Evolutionary conservation across 225 moss, liverwort and hornwort genomes (phyloP), one percentile per base, ranked within the genome.

Genomic region (Bryum argenteum): DNA sequence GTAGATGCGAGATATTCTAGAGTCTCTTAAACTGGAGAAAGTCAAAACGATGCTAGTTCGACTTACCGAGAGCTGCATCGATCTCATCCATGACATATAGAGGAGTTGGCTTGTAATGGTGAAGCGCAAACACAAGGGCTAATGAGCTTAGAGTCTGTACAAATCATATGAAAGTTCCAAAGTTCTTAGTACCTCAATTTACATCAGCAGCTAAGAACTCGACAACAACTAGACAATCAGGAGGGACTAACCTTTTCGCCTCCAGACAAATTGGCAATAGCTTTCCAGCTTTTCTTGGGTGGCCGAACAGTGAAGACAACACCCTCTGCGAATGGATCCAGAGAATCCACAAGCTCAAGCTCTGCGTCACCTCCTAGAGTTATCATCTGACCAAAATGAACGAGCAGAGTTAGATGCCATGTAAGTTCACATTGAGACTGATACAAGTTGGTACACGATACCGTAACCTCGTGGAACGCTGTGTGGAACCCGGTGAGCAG

Each of bases 71-170:
- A 72, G 97, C 97, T 72, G 97, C 97, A 77, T 97, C 97, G 66
- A 97, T 97, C 79, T 97, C 97, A 71, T 97, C 97, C 97, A 97
- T 97, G 54, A 97, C 94, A 80, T 97, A 97, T 17, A 97, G 84
- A 39, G 97, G 97, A 23, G 97, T 97, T 48, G 97, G 97, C 85
- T 97, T 97, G 79, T 97, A 97, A 77, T 97, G 97, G 71, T 97
- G 97, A 58, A 97, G 88, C 17, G 97, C 97, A 75, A 97, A 97
- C 43, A 97, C 97, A 43, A 97, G 85, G n/a, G 97, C 97, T 73
- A 97, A 86, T 57, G 97, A 97, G 83, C 97, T 97, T 60, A 97
- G 71, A 20, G 97, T 97, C 97, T 97, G 89, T 28, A 66, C 51
- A 69, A 76, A 52, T 26, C 37, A 77, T 64, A 71, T 58, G 50